Evolutionary conservation across 306 rosid genomes (phyloP).

Genomic region (Dalbergia oliveri): DNA sequence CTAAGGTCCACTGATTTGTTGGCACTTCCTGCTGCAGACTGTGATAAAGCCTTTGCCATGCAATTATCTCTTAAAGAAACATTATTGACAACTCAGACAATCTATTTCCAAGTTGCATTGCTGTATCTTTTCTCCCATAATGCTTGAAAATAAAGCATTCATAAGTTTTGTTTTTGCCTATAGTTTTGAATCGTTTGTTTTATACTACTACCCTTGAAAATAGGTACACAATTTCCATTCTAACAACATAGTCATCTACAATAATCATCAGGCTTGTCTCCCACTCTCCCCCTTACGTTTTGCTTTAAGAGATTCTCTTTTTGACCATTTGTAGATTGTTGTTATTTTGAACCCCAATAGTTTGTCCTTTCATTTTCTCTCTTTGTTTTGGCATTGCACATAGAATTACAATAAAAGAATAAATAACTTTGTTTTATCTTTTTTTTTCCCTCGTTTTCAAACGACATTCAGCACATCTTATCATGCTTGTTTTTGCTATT

Average conservation of each 20-base stretch:
- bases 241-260: slow-evolving; percentile 6
- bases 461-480: not conserved
- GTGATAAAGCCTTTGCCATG: slow-evolving; percentile 98
- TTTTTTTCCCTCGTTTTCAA: not conserved
- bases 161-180: slow-evolving; percentile 5
- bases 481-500: slow-evolving; percentile 35
- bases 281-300: not conserved
- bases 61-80: slow-evolving; percentile 95
- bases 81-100: slow-evolving; percentile 85
- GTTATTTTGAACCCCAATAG: not conserved
- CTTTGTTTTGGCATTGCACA: not conserved
- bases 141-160: slow-evolving; percentile 1
- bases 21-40: slow-evolving; percentile 98
- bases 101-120: slow-evolving; percentile 97
- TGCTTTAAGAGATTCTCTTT: slow-evolving; percentile 1
- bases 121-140: slow-evolving; percentile 76
- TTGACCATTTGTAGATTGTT: not conserved
- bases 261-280: not conserved
- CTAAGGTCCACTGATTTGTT: slow-evolving; percentile 93
- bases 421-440: not conserved
- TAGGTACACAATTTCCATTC: not conserved
- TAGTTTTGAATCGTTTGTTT: slow-evolving; percentile 16
- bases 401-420: not conserved
- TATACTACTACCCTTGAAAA: not conserved
- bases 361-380: too few relatives aligned